These are phyloP conservation scores for Fomitiporia mediterranea DNA, from an alignment of 1,284 basidiomycete genomes.

Conservation along the genomic window DNA sequence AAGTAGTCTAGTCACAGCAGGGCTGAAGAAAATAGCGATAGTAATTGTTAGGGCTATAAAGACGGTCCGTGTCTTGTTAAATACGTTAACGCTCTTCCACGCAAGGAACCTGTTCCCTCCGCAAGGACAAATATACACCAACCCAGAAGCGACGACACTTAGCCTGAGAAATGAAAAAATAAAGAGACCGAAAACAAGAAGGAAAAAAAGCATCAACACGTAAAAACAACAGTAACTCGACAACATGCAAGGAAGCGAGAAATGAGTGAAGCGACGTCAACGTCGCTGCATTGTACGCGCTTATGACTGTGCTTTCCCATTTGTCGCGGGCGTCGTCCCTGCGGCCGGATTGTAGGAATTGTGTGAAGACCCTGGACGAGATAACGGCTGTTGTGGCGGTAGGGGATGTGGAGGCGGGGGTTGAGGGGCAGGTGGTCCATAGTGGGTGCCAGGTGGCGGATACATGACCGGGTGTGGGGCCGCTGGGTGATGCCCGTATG, in stretches of 20 bases:
- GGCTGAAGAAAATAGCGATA: not conserved
- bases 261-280: conserved; percentile 9
- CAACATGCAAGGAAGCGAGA: not conserved
- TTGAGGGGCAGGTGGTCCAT: conserved; percentile 24
- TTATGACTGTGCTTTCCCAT: conserved; percentile 18
- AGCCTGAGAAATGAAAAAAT: conserved; percentile 2
- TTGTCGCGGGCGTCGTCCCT: conserved; percentile 19
- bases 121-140: conserved; percentile 6
- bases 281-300: not conserved
- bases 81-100: not conserved
- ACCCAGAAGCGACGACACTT: not conserved
- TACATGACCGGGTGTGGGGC: conserved; percentile 52
- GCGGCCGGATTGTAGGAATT: conserved; percentile 42
- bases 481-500: conserved; percentile 41
- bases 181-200: conserved; percentile 8
- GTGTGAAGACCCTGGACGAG: conserved; percentile 43
- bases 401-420: conserved; percentile 39
- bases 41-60: conserved; percentile 7
- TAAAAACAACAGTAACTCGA: conserved; percentile 12
- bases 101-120: conserved; percentile 1
- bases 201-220: conserved; percentile 13
- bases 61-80: conserved; percentile 11
- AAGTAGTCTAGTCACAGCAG: not conserved
- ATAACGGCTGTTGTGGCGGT: conserved; percentile 31
- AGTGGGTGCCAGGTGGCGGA: conserved; percentile 25